Evolutionary conservation across 768 basidiomycete genomes (phyloP).

Genomic region (Podaxis carcinomalis): DNA sequence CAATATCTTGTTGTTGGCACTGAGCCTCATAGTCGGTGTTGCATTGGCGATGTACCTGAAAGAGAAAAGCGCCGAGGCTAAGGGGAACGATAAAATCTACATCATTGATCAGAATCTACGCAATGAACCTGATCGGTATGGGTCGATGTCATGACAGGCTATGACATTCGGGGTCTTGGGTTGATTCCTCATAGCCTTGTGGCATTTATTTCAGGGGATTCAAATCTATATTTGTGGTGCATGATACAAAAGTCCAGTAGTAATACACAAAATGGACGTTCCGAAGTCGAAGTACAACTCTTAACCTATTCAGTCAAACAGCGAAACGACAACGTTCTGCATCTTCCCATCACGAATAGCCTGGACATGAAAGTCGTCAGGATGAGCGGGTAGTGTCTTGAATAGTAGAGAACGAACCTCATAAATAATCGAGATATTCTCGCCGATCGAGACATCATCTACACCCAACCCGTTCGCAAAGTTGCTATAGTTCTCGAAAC

Average conservation of each 20-base stretch:
- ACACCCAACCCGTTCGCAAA: slow-evolving; percentile 41
- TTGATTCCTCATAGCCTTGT: neutral
- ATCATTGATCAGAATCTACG: neutral
- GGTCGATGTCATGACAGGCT: neutral
- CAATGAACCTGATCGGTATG: neutral
- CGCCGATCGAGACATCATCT: slow-evolving; percentile 60
- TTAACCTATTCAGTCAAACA: slow-evolving; percentile 34
- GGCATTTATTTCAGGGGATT: neutral
- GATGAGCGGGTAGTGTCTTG: neutral
- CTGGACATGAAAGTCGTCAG: slow-evolving; percentile 19
- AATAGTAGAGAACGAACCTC: slow-evolving; percentile 39
- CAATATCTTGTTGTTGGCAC: neutral
- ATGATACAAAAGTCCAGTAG: neutral
- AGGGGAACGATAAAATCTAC: neutral
- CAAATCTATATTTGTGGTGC: neutral
- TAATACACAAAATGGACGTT: neutral
- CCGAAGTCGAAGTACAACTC: neutral
- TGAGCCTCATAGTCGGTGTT: neutral
- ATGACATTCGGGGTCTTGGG: neutral
- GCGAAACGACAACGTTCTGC: slow-evolving; percentile 47
- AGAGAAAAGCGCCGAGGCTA: neutral
- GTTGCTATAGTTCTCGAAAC: slow-evolving; percentile 55
- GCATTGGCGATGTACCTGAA: neutral
- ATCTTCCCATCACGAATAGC: slow-evolving; percentile 71
- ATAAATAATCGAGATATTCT: slow-evolving; percentile 69